Conservation (phyloP, 1,284 basidiomycete species). For the Porodaedalea pini region DNA sequence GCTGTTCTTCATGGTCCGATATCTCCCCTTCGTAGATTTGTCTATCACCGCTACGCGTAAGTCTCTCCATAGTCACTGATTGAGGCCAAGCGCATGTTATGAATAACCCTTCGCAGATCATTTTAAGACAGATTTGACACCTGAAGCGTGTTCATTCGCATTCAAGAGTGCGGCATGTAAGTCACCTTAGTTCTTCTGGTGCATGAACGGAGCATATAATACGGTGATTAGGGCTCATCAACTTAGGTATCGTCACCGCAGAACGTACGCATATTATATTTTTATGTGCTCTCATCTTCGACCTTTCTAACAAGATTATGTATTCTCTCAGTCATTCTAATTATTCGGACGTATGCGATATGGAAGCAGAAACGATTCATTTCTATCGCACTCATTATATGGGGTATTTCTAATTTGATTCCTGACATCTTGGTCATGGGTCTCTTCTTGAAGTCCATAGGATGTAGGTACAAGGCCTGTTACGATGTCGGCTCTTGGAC, state of each 20-base stretch:
- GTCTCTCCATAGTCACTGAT: not conserved
- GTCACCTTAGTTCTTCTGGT: not conserved
- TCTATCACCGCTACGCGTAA: not conserved
- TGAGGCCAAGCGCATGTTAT: not conserved
- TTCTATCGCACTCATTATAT: not conserved
- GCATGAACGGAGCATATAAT: not conserved
- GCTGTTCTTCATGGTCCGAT: slow-evolving; percentile 7
- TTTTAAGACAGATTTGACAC: not conserved
- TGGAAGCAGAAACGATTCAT: not conserved
- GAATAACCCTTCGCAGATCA: not conserved
- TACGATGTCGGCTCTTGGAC: not conserved
- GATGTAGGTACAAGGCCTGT: not conserved
- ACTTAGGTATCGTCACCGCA: not conserved
- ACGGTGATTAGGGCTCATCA: not conserved
- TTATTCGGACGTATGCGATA: not conserved
- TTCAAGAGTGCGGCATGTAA: slow-evolving; percentile 2
- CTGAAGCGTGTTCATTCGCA: not conserved
- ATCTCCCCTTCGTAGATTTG: slow-evolving; percentile 4
- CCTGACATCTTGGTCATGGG: not conserved
- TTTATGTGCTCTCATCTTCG: not conserved
- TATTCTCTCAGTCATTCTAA: not conserved
- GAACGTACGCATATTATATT: not conserved
- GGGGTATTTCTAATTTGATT: not conserved
- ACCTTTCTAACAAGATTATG: not conserved
- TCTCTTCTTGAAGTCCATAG: not conserved